Percentiles rank a stretch among this genome's conserved stretches.
phyloP scores from a whole-genome alignment of 768 basidiomycete genomes.

The Lactifluus rugatus region DNA sequence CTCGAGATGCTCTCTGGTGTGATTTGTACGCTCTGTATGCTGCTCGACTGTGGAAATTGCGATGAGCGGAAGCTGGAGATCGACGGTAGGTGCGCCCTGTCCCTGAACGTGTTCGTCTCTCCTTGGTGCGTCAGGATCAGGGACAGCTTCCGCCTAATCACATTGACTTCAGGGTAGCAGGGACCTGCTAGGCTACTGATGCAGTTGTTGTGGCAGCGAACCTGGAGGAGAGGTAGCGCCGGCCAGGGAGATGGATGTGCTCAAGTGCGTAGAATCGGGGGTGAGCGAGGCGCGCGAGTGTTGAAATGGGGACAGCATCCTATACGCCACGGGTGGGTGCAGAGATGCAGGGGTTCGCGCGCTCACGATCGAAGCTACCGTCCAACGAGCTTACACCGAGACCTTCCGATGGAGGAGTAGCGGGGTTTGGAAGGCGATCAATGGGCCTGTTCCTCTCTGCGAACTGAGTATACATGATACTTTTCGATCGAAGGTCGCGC shows the following conservation, averaged over 20 bases:
- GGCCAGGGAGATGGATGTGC: constrained; percentile 16
- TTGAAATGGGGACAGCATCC: constrained; percentile 23
- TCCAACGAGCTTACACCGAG: constrained; percentile 12
- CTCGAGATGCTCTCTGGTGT: constrained; percentile 37
- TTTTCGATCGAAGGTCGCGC: constrained; percentile 73
- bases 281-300: constrained; percentile 14
- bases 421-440: constrained; percentile 36
- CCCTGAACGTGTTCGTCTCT: constrained; percentile 20
- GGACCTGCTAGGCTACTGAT: not conserved
- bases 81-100: constrained; percentile 40
- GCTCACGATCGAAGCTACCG: constrained; percentile 13
- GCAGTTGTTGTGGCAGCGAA: not conserved
- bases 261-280: constrained; percentile 14
- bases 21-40: constrained; percentile 48
- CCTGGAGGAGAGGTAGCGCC: not conserved
- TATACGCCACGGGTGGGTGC: constrained; percentile 22
- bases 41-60: constrained; percentile 33
- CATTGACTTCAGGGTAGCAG: constrained; percentile 10
- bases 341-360: not conserved
- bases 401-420: constrained; percentile 7
- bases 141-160: constrained; percentile 27
- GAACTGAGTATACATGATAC: constrained; percentile 70
- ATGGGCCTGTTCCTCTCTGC: constrained; percentile 58
- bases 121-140: constrained; percentile 29
- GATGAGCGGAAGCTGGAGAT: constrained; percentile 42